Conservation (phyloP, 768 basidiomycete species). For the Hericium alpestre region DNA sequence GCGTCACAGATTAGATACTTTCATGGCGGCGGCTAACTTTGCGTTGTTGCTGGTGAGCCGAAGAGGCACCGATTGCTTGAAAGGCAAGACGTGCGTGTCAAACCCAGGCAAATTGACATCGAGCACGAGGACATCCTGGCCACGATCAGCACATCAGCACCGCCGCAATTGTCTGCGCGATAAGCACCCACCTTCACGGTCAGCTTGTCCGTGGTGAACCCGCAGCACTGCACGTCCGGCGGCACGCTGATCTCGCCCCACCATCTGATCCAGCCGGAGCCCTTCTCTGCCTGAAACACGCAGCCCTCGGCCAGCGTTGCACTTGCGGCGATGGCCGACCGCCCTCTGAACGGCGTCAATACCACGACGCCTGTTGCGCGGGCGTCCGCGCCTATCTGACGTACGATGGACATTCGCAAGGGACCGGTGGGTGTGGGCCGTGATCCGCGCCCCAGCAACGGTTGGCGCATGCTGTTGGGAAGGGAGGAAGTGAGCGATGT, state of each 20-base stretch:
- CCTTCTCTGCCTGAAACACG: background rate
- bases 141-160: background rate
- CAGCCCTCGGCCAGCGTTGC: background rate
- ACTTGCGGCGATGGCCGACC: background rate
- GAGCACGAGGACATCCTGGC: conserved; percentile 6
- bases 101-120: conserved; percentile 1
- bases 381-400: conserved; percentile 3
- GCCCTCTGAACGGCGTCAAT: background rate
- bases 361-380: conserved; percentile 8
- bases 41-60: conserved; percentile 6
- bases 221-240: conserved; percentile 2
- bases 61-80: conserved; percentile 6
- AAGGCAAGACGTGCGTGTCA: conserved; percentile 6
- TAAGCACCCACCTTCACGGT: background rate
- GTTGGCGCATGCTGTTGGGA: background rate
- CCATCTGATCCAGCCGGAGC: conserved; percentile 5
- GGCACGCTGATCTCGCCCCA: conserved; percentile 6
- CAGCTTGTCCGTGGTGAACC: conserved; percentile 4
- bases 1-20: background rate
- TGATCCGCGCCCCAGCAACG: too few relatives aligned
- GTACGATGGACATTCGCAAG: conserved; percentile 3
- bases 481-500: background rate
- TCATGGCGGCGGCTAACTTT: background rate
- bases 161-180: background rate
- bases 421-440: background rate